phyloP scores from a whole-genome alignment of 768 basidiomycete species.

The Collybiopsis confluens region DNA sequence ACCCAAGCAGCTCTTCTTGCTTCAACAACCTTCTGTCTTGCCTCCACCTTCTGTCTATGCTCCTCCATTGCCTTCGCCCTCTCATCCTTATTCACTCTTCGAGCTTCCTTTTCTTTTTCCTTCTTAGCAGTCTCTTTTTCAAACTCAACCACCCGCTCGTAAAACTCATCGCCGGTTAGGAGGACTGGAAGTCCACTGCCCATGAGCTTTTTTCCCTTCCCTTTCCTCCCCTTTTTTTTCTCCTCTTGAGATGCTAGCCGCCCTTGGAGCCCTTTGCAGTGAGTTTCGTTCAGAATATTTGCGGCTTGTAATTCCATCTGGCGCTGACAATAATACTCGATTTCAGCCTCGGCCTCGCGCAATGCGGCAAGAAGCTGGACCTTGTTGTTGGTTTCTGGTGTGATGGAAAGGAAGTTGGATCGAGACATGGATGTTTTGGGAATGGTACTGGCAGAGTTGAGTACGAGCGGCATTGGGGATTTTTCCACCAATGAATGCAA shows the following conservation, averaged over 20 bases:
- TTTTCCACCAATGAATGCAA: background rate
- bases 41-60: background rate
- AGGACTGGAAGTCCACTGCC: background rate
- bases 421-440: background rate
- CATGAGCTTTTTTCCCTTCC: background rate
- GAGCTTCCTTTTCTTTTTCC: background rate
- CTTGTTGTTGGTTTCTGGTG: background rate
- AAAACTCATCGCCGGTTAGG: background rate
- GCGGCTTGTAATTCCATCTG: background rate
- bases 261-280: background rate
- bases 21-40: background rate
- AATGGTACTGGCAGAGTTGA: conserved; percentile 5
- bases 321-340: background rate
- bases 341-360: background rate
- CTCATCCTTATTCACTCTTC: background rate
- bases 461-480: background rate
- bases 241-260: background rate
- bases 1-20: background rate
- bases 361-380: background rate
- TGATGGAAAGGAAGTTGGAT: background rate
- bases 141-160: background rate
- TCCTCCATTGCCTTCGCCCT: background rate
- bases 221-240: background rate
- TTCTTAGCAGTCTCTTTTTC: background rate
- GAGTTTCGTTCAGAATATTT: background rate